Evolutionary conservation across 352 stramenopile species (phyloP), one percentile per base, ranked within the genome.

Genomic region (Aphanomyces invadans): DNA sequence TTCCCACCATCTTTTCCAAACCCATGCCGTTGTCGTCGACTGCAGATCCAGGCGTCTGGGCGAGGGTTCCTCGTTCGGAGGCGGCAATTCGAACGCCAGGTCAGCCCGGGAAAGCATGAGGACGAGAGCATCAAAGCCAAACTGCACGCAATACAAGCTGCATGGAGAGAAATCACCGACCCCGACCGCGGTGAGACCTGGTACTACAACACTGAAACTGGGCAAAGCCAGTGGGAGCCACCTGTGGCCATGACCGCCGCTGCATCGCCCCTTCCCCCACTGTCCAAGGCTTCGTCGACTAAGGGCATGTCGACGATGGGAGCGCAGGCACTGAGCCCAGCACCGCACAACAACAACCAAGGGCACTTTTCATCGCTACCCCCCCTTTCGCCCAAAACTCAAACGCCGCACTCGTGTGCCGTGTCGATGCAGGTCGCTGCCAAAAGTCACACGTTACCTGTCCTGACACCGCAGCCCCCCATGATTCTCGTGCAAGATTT

Each of bases 161-260:
- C n/a, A n/a, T n/a, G 85, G 85, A 78, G 87, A 42, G 69, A 90
- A 57, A 80, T 94, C 9, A 82, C 81, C 3, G 85, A 94, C 62
- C 70, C 88, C 9, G 79, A 87, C 19, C 69, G 73, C 7, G 76
- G 73, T 4, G 83, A 91, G 42, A 75, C 86, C 15, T 94, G 85
- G 85, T 94, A 85, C 67, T 94, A 92, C 73, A 94, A 94, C 57
- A 69, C 74, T 2, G 57, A 59, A 1, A 92, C 83, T 4, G 81
- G 81, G 2, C 69, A 82, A 15, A 91, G 81, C 70, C 83, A 94
- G 49, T 94, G 85, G 85, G 81, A 89, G 46, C 72, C 70, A 9
- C 83, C 86, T 0, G n/a, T 36, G 1, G 4, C 36, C 36, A 42
- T 7, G 7, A 42, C 15, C 36, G 36, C 36, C 7, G 7, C 19